These are phyloP conservation scores for Plasmodium gonderi DNA, from an alignment of 169 alveolate genomes.

Conservation along the genomic window DNA sequence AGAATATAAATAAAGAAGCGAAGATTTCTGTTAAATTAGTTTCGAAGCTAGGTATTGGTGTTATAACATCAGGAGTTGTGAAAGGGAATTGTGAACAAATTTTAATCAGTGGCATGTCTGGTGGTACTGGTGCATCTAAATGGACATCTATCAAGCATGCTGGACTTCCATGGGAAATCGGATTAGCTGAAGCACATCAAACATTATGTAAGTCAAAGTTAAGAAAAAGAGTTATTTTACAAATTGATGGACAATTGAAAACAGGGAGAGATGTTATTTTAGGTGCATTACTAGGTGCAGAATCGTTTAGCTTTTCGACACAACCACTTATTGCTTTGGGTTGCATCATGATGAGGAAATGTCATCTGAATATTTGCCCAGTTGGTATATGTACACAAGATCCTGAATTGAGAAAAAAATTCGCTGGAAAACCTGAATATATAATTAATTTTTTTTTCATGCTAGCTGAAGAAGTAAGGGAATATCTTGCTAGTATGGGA, in stretches of 20 bases:
- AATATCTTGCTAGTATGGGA: constrained; percentile 82
- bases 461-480: constrained; percentile 84
- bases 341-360: constrained; percentile 89
- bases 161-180: constrained; percentile 89
- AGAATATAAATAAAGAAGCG: constrained; percentile 84
- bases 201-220: constrained; percentile 76
- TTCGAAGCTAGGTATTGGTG: constrained; percentile 86
- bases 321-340: constrained; percentile 86
- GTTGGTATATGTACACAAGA: constrained; percentile 89
- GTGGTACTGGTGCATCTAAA: constrained; percentile 89
- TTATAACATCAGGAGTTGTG: constrained; percentile 84
- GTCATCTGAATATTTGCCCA: constrained; percentile 87
- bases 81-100: constrained; percentile 87
- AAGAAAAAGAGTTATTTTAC: constrained; percentile 82
- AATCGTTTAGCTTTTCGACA: constrained; percentile 84
- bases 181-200: constrained; percentile 88
- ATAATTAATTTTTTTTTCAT: constrained; percentile 82
- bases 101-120: constrained; percentile 83
- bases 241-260: constrained; percentile 85
- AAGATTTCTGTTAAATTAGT: constrained; percentile 85
- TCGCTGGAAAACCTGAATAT: constrained; percentile 88
- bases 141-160: constrained; percentile 86
- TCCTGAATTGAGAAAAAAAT: constrained; percentile 83
- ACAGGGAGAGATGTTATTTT: constrained; percentile 85
- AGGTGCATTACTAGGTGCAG: constrained; percentile 87